A percentile compares a stretch with the other conserved stretches of the same genome.
Conservation (phyloP, 805 yeast species). For the Zygoascus tannicola region DNA sequence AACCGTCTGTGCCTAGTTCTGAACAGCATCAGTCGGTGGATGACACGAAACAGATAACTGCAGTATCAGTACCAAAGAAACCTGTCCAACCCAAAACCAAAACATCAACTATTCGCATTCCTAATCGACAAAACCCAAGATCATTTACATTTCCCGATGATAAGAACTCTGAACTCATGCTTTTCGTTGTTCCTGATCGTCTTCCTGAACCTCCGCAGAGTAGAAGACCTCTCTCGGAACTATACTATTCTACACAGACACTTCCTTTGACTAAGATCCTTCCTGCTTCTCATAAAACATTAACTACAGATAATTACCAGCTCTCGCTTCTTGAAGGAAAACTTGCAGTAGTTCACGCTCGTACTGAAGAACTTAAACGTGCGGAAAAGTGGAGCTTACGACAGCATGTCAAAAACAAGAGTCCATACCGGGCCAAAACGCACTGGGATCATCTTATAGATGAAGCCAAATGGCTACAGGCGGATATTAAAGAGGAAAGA, state of each 20-base stretch:
- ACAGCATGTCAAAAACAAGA: slow-evolving; percentile 64
- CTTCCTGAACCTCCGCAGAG: slow-evolving; percentile 29
- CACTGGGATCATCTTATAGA: slow-evolving; percentile 68
- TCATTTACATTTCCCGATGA: slow-evolving; percentile 5
- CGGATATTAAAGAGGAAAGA: slow-evolving; percentile 61
- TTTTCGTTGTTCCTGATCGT: slow-evolving; percentile 26
- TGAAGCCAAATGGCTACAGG: slow-evolving; percentile 79
- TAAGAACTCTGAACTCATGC: slow-evolving; percentile 18
- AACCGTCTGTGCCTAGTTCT: too few species aligned
- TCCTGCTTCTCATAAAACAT: slow-evolving; percentile 76
- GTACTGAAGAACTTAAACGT: slow-evolving; percentile 86
- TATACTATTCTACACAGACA: slow-evolving; percentile 80
- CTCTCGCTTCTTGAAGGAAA: slow-evolving; percentile 83
- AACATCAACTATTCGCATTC: neutral
- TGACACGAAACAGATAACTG: too few species aligned
- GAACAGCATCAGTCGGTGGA: too few species aligned
- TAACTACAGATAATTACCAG: slow-evolving; percentile 78
- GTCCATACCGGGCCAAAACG: slow-evolving; percentile 47
- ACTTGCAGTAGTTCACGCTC: slow-evolving; percentile 75
- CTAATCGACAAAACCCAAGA: neutral
- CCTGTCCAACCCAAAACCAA: too few species aligned
- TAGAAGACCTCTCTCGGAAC: slow-evolving; percentile 56
- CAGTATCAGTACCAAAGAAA: too few species aligned
- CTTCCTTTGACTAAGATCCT: slow-evolving; percentile 72
- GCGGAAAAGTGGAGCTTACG: slow-evolving; percentile 85